Evolutionary conservation across 129 eudicot species (phyloP), one percentile per base, ranked within the genome.

Genomic region (Pseudognaphalium luteoalbum): DNA sequence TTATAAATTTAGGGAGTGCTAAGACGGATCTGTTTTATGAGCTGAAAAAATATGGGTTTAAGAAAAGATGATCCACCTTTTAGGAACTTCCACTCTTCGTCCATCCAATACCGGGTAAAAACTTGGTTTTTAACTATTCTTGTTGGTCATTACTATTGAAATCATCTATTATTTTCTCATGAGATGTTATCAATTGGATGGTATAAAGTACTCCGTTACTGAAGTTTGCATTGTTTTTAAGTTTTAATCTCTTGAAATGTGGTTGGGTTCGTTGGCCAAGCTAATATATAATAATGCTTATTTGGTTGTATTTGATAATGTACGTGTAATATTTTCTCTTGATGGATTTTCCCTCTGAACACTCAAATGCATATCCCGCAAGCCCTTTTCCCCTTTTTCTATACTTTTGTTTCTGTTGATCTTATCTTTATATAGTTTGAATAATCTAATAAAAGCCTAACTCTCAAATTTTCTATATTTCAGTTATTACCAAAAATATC

Each of bases 291-390:
- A 44, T 44, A 44, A 44, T 44, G 51, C 16, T 44, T 11, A 44
- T 41, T 9, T 44, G 51, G 11, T 9, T 12, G 51, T 11, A 10
- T 44, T 44, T 44, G 51, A 10, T 12, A 44, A 44, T 44, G 51
- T 44, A 44, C 50, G 0, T 44, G 4, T 44, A 2, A 11, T 44
- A 44, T 44, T 16, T 10, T 11, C 44, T 37, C 11, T 62, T 20
- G n/a, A 47, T 62, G 17, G 9, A 37, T 33, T 29, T 42, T n/a
- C 73, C 69, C 77, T 52, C 73, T n/a, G n/a, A 76, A 66, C 83
- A 80, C 85, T 90, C 90, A 87, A 90, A 90, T 81, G 77, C 15
- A 54, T 41, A 83, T 74, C 96, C 90, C 90, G 96, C 96, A 84
- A 76, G 65, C 41, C 72, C 20, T 37, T 82, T 57, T 35, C 73